A percentile compares a stretch with the other conserved stretches of the same genome.
Conservation (phyloP, 75 land plant genomes). For the Cryptomeria japonica region DNA sequence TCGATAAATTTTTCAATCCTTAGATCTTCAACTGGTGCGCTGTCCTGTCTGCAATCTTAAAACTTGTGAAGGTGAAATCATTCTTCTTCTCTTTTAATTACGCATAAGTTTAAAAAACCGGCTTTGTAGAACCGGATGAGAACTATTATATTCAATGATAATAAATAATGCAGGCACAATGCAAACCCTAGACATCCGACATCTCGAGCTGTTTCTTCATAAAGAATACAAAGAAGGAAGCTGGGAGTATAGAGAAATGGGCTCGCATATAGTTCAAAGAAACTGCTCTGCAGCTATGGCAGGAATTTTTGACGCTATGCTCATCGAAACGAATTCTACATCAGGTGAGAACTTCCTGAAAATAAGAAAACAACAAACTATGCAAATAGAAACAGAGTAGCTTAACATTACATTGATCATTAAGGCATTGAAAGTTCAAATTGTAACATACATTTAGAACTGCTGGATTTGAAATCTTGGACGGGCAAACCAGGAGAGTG, state of each 20-base stretch:
- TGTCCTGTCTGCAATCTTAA: conserved; percentile 86
- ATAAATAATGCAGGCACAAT: conserved; percentile 63
- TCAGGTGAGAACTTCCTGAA: conserved; percentile 29
- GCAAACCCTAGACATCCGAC: conserved; percentile 81
- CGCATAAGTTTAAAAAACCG: not conserved
- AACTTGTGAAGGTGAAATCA: conserved; percentile 76
- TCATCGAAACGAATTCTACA: conserved; percentile 35
- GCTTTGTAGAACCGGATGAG: not conserved
- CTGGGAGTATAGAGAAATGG: conserved; percentile 67
- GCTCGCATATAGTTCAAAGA: conserved; percentile 32
- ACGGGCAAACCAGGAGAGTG: conserved; percentile 47
- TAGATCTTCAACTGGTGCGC: conserved; percentile 88
- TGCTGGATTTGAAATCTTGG: conserved; percentile 66
- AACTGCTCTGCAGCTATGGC: conserved; percentile 56
- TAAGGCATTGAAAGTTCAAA: not conserved
- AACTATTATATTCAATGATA: not conserved
- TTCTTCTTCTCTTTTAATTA: not conserved
- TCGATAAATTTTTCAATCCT: not conserved
- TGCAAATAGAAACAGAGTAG: not conserved
- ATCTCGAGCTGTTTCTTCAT: conserved; percentile 71
- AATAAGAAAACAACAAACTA: not conserved
- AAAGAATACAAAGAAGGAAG: conserved; percentile 50
- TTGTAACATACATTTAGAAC: conserved; percentile 30
- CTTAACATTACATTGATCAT: not conserved
- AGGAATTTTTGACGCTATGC: conserved; percentile 61